Conservation (phyloP, 306 rosid genomes). For the Lablab purpureus region DNA sequence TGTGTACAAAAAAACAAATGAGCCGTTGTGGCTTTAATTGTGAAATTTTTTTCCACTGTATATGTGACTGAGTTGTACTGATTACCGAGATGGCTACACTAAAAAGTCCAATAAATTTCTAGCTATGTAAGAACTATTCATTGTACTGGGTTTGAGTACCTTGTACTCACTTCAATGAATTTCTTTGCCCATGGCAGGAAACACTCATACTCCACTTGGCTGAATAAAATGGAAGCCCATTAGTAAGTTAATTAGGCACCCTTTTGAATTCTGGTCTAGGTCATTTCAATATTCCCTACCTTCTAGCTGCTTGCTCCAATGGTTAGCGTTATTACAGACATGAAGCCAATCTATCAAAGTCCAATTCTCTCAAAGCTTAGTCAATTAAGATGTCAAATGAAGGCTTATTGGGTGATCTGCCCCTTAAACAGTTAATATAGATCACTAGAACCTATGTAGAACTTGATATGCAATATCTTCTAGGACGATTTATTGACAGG, state of each 20-base stretch:
- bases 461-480: constrained; percentile 21
- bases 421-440: neutral
- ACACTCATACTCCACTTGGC: neutral
- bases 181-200: neutral
- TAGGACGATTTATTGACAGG: constrained; percentile 8
- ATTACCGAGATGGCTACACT: neutral
- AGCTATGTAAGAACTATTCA: neutral
- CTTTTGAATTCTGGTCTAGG: neutral
- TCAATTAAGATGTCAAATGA: neutral
- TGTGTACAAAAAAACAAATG: neutral
- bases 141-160: neutral
- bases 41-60: neutral
- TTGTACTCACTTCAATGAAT: constrained; percentile 1
- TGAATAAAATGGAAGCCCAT: neutral
- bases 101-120: neutral
- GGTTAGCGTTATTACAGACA: neutral
- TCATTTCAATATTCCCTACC: neutral
- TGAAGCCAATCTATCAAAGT: neutral
- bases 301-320: neutral
- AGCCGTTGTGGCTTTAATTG: neutral
- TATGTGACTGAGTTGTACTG: neutral
- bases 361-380: neutral
- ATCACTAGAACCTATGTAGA: constrained; percentile 5
- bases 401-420: neutral
- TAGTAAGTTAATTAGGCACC: neutral